These are phyloP conservation scores for Raphidocelis subcapitata DNA, from an alignment of 139 green algal genomes.

Conservation along the genomic window DNA sequence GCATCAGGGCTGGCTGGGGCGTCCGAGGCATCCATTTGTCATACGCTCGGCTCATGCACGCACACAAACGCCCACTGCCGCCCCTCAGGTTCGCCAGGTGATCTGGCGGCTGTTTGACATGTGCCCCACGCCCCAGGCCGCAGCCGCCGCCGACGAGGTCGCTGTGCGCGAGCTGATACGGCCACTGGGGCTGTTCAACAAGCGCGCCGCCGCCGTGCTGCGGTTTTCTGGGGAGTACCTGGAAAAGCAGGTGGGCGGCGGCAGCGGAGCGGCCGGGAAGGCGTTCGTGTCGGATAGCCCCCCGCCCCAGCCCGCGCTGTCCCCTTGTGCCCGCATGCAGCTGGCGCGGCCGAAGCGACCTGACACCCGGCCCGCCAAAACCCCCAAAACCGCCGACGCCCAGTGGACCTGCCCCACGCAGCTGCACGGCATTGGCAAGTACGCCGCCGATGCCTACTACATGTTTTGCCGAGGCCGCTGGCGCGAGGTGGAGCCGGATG, in stretches of 20 bases:
- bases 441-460: slow-evolving; percentile 87
- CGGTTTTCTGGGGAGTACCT: slow-evolving; percentile 83
- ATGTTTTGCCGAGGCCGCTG: slow-evolving; percentile 78
- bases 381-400: no score
- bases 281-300: no score
- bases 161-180: slow-evolving; percentile 64
- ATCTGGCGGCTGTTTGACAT: slow-evolving; percentile 81
- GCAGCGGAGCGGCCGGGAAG: no score
- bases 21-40: not conserved
- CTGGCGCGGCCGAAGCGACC: no score
- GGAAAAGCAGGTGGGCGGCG: slow-evolving; percentile 53
- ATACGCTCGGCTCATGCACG: not conserved
- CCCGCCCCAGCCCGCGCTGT: no score
- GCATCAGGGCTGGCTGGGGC: not conserved
- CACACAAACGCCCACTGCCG: no score
- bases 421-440: slow-evolving; percentile 84
- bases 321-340: no score
- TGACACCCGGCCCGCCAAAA: no score
- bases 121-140: slow-evolving; percentile 63
- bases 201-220: slow-evolving; percentile 67
- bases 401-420: slow-evolving; percentile 80
- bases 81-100: slow-evolving; percentile 73
- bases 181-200: slow-evolving; percentile 82
- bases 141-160: slow-evolving; percentile 32
- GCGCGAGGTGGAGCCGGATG: slow-evolving; percentile 38